Evolutionary conservation across 192 early-diverging fungal species (phyloP).

Genomic region (Helicostylum pulchrum): DNA sequence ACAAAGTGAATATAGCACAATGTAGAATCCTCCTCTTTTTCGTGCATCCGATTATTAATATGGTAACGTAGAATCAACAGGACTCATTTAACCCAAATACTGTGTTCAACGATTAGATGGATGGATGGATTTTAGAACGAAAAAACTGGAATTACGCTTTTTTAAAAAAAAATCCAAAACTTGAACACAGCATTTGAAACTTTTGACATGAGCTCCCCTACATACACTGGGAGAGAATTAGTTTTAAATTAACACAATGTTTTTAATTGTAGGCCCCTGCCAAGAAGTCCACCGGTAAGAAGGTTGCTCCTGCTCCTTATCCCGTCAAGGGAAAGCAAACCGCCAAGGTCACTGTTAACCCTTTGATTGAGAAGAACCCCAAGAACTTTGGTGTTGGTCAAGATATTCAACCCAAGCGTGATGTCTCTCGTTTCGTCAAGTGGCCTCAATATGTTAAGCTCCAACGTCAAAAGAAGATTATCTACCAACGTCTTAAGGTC

Average conservation of each 20-base stretch:
- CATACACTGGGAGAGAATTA: not conserved
- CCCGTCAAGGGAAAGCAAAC: conserved; percentile 68
- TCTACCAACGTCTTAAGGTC: conserved; percentile 98
- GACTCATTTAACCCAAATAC: too few species aligned
- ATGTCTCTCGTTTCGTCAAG: conserved; percentile 96
- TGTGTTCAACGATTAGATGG: not conserved
- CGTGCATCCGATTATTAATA: conserved; percentile 22
- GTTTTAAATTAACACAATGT: not conserved
- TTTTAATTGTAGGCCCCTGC: conserved; percentile 35
- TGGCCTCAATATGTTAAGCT: conserved; percentile 99
- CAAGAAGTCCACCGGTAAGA: conserved; percentile 72
- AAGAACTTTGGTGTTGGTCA: conserved; percentile 96
- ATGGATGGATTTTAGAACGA: not conserved
- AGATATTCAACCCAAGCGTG: conserved; percentile 93
- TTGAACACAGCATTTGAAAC: not conserved
- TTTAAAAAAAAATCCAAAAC: not conserved
- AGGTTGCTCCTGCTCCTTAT: conserved; percentile 90
- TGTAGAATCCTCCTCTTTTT: conserved; percentile 12
- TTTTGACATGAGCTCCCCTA: not conserved
- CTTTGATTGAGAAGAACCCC: conserved; percentile 91
- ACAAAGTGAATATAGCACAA: not conserved
- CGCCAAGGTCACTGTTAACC: conserved; percentile 73
- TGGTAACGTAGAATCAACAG: not conserved
- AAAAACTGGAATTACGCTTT: not conserved
- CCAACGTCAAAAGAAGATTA: conserved; percentile 97